These are phyloP conservation scores for Lepidium campestre DNA, from an alignment of 441 rosid genomes.

Conservation along the genomic window DNA sequence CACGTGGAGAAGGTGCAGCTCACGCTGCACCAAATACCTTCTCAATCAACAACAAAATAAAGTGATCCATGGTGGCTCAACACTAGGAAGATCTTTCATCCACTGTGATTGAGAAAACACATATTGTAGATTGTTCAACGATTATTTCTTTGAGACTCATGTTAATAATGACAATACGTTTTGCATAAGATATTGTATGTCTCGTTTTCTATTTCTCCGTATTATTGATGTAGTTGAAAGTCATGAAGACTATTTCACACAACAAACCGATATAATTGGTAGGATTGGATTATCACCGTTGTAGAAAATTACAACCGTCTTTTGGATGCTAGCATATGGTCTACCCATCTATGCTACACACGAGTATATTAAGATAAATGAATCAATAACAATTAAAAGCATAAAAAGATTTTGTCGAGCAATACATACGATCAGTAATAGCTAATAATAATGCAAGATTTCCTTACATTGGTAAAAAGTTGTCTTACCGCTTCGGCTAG, in stretches of 20 bases:
- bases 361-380: neutral
- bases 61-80: neutral
- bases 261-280: neutral
- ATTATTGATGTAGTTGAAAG: neutral
- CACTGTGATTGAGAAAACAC: neutral
- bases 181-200: neutral
- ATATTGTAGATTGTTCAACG: neutral
- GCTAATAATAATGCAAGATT: neutral
- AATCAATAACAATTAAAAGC: neutral
- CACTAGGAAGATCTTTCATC: neutral
- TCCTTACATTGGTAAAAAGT: neutral
- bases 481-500: neutral
- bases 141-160: neutral
- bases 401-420: neutral
- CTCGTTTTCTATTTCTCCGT: neutral
- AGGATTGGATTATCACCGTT: neutral
- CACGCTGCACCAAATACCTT: too few species aligned
- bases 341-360: neutral
- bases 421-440: neutral
- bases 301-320: neutral
- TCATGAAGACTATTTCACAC: neutral
- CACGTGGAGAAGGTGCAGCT: too few species aligned
- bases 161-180: too few species aligned
- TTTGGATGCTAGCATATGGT: neutral
- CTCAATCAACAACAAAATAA: neutral